Conservation (phyloP, 805 yeast genomes). For the Yamadazyma tumulicola region DNA sequence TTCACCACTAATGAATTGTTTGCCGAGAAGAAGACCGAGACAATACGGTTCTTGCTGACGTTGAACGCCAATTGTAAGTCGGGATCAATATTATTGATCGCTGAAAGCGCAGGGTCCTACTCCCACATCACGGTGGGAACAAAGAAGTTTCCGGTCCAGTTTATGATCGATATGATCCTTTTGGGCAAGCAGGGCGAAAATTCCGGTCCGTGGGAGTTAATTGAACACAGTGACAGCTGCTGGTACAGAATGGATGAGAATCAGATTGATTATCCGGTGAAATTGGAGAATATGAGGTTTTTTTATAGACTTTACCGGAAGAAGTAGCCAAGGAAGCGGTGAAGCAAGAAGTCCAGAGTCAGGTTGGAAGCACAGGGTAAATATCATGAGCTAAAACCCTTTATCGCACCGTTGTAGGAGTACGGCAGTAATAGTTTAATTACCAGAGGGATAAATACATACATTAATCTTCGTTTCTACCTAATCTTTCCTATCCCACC, state of each 20-base stretch:
- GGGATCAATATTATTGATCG: constrained; percentile 62
- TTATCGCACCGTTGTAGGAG: too few relatives aligned
- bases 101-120: constrained; percentile 89
- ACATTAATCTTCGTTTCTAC: too few relatives aligned
- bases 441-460: too few relatives aligned
- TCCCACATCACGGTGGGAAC: constrained; percentile 75
- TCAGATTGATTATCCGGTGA: constrained; percentile 55
- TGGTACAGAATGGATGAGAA: constrained; percentile 67
- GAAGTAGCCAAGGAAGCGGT: constrained; percentile 20
- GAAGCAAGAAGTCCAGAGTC: background rate
- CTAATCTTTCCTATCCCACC: too few relatives aligned
- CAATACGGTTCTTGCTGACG: constrained; percentile 56
- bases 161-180: constrained; percentile 68
- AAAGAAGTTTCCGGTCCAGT: constrained; percentile 79
- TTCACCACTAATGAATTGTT: constrained; percentile 89
- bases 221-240: constrained; percentile 65
- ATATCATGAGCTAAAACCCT: too few relatives aligned
- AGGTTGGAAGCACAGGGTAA: too few relatives aligned
- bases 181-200: constrained; percentile 44
- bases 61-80: constrained; percentile 47
- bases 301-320: constrained; percentile 72
- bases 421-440: too few relatives aligned
- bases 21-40: constrained; percentile 57
- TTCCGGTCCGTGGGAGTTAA: constrained; percentile 61
- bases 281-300: constrained; percentile 84